phyloP scores from a whole-genome alignment of 2,329 filamentous ascomycete species.

The Fusarium sp. region DNA sequence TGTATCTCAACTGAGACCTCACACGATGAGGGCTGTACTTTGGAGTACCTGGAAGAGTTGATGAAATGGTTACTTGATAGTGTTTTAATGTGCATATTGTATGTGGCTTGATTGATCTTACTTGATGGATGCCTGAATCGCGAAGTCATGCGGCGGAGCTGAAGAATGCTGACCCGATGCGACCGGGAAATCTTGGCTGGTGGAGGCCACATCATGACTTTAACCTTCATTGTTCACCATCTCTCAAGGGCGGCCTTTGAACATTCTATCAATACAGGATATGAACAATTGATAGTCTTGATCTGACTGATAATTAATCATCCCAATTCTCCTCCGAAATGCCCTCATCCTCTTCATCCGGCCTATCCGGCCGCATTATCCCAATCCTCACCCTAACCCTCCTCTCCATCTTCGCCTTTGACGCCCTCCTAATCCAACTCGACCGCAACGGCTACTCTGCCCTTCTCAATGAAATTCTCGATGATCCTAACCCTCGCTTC shows the following conservation, averaged over 20 bases:
- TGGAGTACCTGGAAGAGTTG: not conserved
- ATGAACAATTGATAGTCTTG: not conserved
- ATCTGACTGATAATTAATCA: not conserved
- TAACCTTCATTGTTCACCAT: not conserved
- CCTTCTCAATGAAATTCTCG: conserved; percentile 20
- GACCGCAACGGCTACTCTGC: conserved; percentile 38
- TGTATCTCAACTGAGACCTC: not conserved
- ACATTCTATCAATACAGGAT: not conserved
- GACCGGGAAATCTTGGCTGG: not conserved
- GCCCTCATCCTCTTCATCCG: conserved; percentile 9
- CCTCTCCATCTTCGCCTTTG: conserved; percentile 36
- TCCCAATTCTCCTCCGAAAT: not conserved
- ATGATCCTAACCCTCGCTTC: conserved; percentile 30
- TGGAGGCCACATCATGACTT: not conserved
- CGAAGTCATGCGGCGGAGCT: not conserved
- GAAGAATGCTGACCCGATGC: conserved; percentile 5
- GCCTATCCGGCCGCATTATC: conserved; percentile 15
- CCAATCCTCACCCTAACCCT: conserved; percentile 28
- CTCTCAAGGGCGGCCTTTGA: not conserved
- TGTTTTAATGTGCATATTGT: not conserved
- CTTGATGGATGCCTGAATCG: not conserved
- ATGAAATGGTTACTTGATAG: not conserved
- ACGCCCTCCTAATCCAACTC: conserved; percentile 40
- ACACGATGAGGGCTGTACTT: conserved; percentile 19
- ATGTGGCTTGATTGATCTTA: not conserved